phyloP scores from a whole-genome alignment of 352 stramenopile genomes.

The Pythium folliculosum region DNA sequence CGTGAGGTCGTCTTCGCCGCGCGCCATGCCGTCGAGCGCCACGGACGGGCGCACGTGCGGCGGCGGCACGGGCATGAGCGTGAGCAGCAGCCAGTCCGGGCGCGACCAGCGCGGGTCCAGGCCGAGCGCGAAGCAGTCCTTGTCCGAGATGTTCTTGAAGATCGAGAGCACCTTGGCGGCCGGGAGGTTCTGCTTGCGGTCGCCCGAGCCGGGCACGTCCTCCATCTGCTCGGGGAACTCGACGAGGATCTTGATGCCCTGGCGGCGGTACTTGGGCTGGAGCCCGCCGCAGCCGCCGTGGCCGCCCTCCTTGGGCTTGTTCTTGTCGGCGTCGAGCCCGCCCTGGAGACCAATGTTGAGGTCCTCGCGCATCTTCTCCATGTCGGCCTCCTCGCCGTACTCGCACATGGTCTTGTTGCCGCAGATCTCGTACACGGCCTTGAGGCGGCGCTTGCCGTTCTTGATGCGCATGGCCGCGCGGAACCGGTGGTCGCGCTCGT shows the following conservation, averaged over 20 bases:
- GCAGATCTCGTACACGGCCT: conserved; percentile 95
- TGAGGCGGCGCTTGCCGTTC: conserved; percentile 90
- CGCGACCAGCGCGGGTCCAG: conserved; percentile 94
- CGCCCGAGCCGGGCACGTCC: conserved; percentile 90
- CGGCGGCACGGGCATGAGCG: conserved; percentile 97
- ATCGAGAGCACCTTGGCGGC: conserved; percentile 96
- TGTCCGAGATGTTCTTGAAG: conserved; percentile 97
- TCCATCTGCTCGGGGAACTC: conserved; percentile 96
- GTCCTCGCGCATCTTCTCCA: conserved; percentile 90
- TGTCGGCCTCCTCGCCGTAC: conserved; percentile 82
- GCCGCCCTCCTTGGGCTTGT: conserved; percentile 76
- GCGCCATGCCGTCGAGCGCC: conserved; percentile 91
- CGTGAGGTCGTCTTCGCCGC: conserved; percentile 98
- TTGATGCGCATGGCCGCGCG: conserved; percentile 84
- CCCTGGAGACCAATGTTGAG: conserved; percentile 85
- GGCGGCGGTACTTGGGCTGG: conserved; percentile 96
- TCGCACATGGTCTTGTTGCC: conserved; percentile 89
- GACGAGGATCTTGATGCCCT: conserved; percentile 94
- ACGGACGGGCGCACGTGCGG: conserved; percentile 98
- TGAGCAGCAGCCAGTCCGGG: conserved; percentile 99
- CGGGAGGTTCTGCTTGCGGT: conserved; percentile 97
- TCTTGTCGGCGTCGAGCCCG: conserved; percentile 74
- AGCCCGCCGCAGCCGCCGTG: conserved; percentile 82
- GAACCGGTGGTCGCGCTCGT: conserved; percentile 87
- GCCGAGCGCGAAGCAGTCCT: conserved; percentile 95